phyloP scores from a whole-genome alignment of 164 flowering plant genomes.

The Liriodendron chinense region DNA sequence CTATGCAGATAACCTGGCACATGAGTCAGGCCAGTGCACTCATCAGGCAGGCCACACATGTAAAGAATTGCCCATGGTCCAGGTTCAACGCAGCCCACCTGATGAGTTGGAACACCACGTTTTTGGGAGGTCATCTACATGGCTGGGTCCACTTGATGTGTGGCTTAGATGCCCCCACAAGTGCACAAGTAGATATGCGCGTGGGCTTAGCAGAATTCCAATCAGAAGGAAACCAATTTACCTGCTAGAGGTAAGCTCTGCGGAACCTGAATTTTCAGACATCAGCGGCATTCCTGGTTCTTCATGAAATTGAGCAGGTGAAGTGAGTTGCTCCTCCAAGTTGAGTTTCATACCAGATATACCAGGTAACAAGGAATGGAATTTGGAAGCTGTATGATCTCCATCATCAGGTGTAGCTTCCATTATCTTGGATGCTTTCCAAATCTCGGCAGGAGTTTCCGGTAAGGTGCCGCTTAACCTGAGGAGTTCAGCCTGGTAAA shows the following conservation, averaged over 20 bases:
- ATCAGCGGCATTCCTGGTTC: constrained; percentile 17
- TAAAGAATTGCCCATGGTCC: no score
- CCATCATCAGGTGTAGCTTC: constrained; percentile 20
- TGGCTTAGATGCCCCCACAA: background rate
- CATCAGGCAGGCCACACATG: no score
- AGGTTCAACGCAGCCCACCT: no score
- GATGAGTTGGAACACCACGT: no score
- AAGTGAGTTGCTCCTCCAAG: background rate
- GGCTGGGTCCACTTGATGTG: background rate
- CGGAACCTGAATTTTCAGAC: constrained; percentile 17
- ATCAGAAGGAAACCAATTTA: constrained; percentile 6
- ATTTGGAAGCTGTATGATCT: constrained; percentile 32
- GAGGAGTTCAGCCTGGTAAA: constrained; percentile 67
- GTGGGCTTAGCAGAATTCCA: background rate
- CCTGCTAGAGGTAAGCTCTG: constrained; percentile 44
- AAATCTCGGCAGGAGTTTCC: constrained; percentile 72
- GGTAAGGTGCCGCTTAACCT: constrained; percentile 73
- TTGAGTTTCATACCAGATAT: constrained; percentile 29
- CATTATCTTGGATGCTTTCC: constrained; percentile 34
- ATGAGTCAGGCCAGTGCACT: no score
- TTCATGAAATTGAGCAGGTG: constrained; percentile 30
- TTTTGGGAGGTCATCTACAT: background rate
- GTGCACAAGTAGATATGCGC: background rate
- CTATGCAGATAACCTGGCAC: no score
- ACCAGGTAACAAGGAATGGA: constrained; percentile 57